These are phyloP conservation scores for Corinectria fuckeliana DNA, from an alignment of 2,329 filamentous ascomycete species.

Conservation along the genomic window DNA sequence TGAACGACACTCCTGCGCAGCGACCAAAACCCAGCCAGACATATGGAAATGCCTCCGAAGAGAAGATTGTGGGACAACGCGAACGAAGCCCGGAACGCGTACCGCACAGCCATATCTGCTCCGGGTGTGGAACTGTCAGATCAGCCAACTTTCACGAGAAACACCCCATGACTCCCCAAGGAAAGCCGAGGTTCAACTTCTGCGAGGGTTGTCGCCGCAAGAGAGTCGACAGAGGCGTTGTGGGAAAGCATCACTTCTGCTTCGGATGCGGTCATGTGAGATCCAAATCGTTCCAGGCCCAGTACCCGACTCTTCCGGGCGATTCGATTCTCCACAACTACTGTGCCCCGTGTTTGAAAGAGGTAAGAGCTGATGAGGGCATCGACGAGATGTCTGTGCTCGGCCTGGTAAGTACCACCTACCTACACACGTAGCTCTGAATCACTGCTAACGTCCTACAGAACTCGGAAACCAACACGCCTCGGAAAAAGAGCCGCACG, in stretches of 20 bases:
- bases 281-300: constrained; percentile 47
- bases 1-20: not conserved
- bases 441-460: not conserved
- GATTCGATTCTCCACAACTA: constrained; percentile 43
- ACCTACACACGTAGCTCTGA: not conserved
- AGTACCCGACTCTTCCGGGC: constrained; percentile 33
- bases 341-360: constrained; percentile 38
- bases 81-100: constrained; percentile 28
- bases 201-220: constrained; percentile 44
- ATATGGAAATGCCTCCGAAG: not conserved
- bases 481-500: not conserved
- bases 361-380: constrained; percentile 32
- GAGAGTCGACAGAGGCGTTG: constrained; percentile 30
- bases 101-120: constrained; percentile 44
- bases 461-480: not conserved
- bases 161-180: constrained; percentile 37
- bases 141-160: constrained; percentile 45
- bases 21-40: not conserved
- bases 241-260: constrained; percentile 49
- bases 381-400: constrained; percentile 38
- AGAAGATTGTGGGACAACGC: constrained; percentile 6
- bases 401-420: constrained; percentile 32
- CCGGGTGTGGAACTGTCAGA: constrained; percentile 44
- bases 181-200: constrained; percentile 42
- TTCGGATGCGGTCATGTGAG: constrained; percentile 49